These are phyloP conservation scores for Cryptococcus sp. DNA, from an alignment of 1,284 basidiomycete genomes.

Conservation along the genomic window DNA sequence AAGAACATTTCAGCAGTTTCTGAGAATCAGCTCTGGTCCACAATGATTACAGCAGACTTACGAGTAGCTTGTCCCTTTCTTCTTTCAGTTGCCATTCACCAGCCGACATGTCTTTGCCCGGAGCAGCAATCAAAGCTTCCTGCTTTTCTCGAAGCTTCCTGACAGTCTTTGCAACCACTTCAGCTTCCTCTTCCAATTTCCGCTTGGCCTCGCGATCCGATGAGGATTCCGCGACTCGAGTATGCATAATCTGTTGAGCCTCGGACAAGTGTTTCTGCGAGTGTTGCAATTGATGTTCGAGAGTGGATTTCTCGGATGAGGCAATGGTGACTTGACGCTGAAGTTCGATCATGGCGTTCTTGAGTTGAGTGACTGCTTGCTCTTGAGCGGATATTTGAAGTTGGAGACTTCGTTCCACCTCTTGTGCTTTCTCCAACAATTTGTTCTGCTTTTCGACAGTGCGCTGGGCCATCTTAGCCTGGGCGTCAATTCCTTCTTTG, in stretches of 20 bases:
- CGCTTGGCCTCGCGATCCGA: constrained; percentile 35
- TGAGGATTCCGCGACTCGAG: constrained; percentile 41
- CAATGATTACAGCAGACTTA: constrained; percentile 43
- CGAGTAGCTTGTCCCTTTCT: constrained; percentile 63
- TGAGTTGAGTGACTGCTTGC: constrained; percentile 51
- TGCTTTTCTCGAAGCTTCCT: constrained; percentile 44
- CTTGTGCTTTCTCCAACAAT: constrained; percentile 65
- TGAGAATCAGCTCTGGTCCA: constrained; percentile 38
- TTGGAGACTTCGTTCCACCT: constrained; percentile 60
- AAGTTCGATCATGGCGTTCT: constrained; percentile 49
- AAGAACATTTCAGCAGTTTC: constrained; percentile 86
- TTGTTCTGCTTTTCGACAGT: constrained; percentile 74
- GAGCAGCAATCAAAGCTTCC: constrained; percentile 33
- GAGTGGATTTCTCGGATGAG: constrained; percentile 34
- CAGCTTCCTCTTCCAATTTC: constrained; percentile 47
- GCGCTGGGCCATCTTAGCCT: constrained; percentile 64
- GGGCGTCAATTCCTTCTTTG: constrained; percentile 75
- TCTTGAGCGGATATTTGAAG: constrained; percentile 56
- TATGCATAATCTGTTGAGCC: constrained; percentile 40
- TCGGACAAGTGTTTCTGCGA: constrained; percentile 49
- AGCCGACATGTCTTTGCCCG: constrained; percentile 39
- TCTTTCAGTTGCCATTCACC: constrained; percentile 53
- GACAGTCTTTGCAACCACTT: constrained; percentile 27
- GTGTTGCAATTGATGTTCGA: constrained; percentile 33
- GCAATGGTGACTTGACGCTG: constrained; percentile 50